Percentiles rank a stretch among this genome's conserved stretches.
Evolutionary conservation across 1,284 basidiomycete species (phyloP).

Genomic region (Cystobasidium sp.): DNA sequence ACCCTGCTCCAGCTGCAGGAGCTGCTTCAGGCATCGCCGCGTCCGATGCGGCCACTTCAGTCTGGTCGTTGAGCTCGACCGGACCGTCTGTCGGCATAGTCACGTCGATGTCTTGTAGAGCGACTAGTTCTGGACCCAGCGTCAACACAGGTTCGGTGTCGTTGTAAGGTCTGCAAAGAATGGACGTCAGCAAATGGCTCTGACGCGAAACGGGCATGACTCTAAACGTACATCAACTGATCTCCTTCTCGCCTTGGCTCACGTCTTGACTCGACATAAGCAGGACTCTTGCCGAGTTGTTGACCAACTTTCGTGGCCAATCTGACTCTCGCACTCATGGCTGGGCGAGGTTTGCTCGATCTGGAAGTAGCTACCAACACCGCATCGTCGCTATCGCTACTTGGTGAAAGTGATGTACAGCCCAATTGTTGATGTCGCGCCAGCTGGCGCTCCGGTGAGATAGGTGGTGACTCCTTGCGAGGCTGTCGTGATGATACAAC

Average conservation of each 20-base stretch:
- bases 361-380: background rate
- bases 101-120: background rate
- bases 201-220: background rate
- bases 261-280: conserved; percentile 18
- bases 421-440: background rate
- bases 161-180: conserved; percentile 18
- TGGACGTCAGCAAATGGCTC: background rate
- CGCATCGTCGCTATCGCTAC: conserved; percentile 17
- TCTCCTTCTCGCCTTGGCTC: conserved; percentile 26
- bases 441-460: background rate
- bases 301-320: conserved; percentile 40
- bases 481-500: conserved; percentile 15
- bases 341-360: background rate
- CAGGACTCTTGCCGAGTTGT: conserved; percentile 39
- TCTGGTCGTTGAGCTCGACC: background rate
- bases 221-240: conserved; percentile 26
- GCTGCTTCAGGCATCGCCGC: background rate
- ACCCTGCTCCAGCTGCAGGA: background rate
- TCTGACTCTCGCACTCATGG: conserved; percentile 20
- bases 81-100: background rate
- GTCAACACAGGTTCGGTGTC: conserved; percentile 28
- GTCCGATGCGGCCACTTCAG: background rate
- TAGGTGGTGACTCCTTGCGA: background rate
- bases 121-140: background rate
- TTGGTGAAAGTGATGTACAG: background rate